Percentiles rank a stretch among this genome's conserved stretches.
phyloP scores from a whole-genome alignment of 148 eudicot genomes.

The Rheum nobile region DNA sequence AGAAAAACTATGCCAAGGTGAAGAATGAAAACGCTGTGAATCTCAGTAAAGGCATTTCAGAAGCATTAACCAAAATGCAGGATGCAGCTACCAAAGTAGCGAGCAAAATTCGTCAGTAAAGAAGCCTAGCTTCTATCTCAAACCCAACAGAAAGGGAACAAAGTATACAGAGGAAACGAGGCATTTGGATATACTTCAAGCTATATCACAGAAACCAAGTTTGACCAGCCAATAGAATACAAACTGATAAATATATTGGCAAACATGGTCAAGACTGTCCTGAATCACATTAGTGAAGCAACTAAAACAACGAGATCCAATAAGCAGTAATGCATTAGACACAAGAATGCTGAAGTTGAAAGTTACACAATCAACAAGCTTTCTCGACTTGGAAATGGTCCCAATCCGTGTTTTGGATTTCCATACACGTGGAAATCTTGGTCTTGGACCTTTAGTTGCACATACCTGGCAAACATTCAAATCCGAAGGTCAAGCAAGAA shows the following conservation, averaged over 20 bases:
- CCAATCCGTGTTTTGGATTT: slow-evolving; percentile 60
- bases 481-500: not conserved
- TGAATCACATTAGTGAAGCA: not conserved
- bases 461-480: slow-evolving; percentile 38
- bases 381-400: slow-evolving; percentile 70
- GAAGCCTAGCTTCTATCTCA: not conserved
- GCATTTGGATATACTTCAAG: not conserved
- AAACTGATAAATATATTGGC: not conserved
- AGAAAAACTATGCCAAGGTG: not conserved
- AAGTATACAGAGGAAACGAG: not conserved
- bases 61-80: no score
- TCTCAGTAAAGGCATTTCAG: not conserved
- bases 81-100: no score
- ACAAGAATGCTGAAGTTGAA: not conserved
- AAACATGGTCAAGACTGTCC: not conserved
- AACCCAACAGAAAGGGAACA: not conserved
- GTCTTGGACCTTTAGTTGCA: slow-evolving; percentile 90
- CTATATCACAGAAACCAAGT: not conserved
- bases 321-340: not conserved
- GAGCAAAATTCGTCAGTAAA: not conserved
- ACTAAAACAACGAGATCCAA: not conserved
- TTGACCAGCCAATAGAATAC: not conserved
- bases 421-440: slow-evolving; percentile 90
- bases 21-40: not conserved
- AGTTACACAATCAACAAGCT: slow-evolving; percentile 84